These are phyloP conservation scores for Thielaviopsis musarum DNA, from an alignment of 2,329 filamentous ascomycete species.

Conservation along the genomic window DNA sequence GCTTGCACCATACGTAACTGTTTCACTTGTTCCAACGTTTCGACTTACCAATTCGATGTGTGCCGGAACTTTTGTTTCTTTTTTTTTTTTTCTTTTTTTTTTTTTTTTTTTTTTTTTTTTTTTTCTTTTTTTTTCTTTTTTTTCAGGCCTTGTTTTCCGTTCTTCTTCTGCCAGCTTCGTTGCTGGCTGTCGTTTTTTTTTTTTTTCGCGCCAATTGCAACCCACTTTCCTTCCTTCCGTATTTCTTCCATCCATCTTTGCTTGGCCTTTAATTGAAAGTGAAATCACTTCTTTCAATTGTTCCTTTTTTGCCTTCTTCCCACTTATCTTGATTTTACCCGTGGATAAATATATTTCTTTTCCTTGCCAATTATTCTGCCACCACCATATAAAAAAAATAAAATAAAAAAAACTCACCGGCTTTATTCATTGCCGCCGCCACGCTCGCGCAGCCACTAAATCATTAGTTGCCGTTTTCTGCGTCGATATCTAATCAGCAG, in stretches of 20 bases:
- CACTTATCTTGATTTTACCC: background rate
- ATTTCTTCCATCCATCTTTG: too few species aligned
- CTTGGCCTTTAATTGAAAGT: too few species aligned
- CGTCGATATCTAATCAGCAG: too few species aligned
- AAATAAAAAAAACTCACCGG: background rate
- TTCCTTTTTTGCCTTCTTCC: background rate
- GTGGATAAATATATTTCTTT: background rate
- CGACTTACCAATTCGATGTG: background rate
- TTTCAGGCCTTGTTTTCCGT: too few species aligned
- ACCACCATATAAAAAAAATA: too few species aligned
- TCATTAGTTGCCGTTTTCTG: too few species aligned
- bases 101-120: background rate
- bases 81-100: background rate
- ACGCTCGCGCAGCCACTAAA: too few species aligned
- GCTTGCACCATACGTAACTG: too few species aligned
- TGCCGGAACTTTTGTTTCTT: too few species aligned
- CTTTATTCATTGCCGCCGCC: too few species aligned
- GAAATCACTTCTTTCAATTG: background rate
- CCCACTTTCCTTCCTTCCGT: too few species aligned
- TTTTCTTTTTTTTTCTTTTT: background rate
- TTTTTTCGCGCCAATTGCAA: too few species aligned
- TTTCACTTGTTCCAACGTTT: background rate
- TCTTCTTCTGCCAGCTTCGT: background rate
- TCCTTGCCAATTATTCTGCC: background rate
- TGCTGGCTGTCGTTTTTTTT: background rate